Evolutionary conservation across 73 alveolate species (phyloP).

Genomic region (Tetrahymena malaccensis): DNA sequence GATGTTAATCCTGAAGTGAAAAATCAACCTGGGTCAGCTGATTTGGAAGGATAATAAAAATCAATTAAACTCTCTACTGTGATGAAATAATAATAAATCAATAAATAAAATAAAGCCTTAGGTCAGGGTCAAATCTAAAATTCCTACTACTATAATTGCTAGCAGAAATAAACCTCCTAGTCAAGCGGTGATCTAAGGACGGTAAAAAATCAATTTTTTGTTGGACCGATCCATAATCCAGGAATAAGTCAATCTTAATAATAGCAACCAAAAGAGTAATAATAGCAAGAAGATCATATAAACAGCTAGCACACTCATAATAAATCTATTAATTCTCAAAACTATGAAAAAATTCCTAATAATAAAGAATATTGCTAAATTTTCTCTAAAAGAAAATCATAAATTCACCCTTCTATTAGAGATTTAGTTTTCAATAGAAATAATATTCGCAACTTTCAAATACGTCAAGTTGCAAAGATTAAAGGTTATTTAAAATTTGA

Average conservation of each 20-base stretch:
- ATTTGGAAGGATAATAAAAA: background rate
- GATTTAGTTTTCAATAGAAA: background rate
- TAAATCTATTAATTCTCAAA: background rate
- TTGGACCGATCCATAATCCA: background rate
- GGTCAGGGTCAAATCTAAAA: background rate
- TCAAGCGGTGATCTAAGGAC: background rate
- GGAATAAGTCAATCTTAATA: background rate
- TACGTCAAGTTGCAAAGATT: background rate
- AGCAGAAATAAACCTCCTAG: background rate
- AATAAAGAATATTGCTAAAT: background rate
- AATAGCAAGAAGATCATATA: background rate
- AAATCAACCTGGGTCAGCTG: background rate
- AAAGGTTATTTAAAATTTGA: background rate
- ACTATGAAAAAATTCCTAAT: background rate
- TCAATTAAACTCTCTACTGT: background rate
- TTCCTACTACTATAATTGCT: background rate
- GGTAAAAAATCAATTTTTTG: background rate
- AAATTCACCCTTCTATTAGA: background rate
- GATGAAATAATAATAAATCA: background rate
- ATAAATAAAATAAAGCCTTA: background rate
- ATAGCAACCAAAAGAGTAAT: background rate
- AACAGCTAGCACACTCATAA: background rate
- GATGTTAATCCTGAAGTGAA: background rate
- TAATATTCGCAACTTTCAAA: background rate
- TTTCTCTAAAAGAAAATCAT: background rate